A percentile compares a stretch with the other conserved stretches of the same genome.
These are phyloP conservation scores for Aspergillus clavatus DNA, from an alignment of 2,329 filamentous ascomycete species.

Conservation along the genomic window DNA sequence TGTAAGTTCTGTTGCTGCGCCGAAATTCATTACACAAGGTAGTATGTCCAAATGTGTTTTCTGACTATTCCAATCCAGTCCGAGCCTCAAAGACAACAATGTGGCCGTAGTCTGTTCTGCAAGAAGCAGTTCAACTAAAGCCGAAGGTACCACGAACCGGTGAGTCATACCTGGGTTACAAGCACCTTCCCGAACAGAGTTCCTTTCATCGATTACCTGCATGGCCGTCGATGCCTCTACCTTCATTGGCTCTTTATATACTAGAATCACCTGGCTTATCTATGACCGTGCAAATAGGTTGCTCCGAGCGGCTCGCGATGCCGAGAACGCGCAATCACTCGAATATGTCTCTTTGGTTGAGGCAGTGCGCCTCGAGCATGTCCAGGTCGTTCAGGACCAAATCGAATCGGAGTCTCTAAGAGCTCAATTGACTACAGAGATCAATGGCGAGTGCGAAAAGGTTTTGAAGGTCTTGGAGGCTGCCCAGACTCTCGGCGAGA, in stretches of 20 bases:
- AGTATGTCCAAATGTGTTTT: conserved; percentile 1
- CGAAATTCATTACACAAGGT: no score
- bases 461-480: conserved; percentile 69
- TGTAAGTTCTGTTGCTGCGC: conserved; percentile 38
- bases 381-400: conserved; percentile 63
- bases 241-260: no score
- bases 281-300: conserved; percentile 28
- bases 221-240: no score
- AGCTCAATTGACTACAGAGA: conserved; percentile 57
- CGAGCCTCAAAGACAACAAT: conserved; percentile 61
- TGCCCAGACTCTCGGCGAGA: conserved; percentile 59
- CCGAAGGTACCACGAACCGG: conserved; percentile 92
- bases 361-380: conserved; percentile 77
- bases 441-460: conserved; percentile 74
- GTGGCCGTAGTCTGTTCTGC: conserved; percentile 95
- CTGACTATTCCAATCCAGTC: conserved; percentile 37
- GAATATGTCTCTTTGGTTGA: conserved; percentile 71
- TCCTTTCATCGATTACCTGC: no score
- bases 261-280: background rate
- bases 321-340: conserved; percentile 43
- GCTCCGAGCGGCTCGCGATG: conserved; percentile 47
- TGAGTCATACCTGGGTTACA: conserved; percentile 47
- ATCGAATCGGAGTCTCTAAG: conserved; percentile 55
- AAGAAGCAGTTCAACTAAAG: conserved; percentile 88
- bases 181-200: conserved; percentile 1